Percentiles rank a stretch among this genome's conserved stretches.
These are phyloP conservation scores for Sanghuangporus weigelae DNA, from an alignment of 1,284 basidiomycete species.

Conservation along the genomic window DNA sequence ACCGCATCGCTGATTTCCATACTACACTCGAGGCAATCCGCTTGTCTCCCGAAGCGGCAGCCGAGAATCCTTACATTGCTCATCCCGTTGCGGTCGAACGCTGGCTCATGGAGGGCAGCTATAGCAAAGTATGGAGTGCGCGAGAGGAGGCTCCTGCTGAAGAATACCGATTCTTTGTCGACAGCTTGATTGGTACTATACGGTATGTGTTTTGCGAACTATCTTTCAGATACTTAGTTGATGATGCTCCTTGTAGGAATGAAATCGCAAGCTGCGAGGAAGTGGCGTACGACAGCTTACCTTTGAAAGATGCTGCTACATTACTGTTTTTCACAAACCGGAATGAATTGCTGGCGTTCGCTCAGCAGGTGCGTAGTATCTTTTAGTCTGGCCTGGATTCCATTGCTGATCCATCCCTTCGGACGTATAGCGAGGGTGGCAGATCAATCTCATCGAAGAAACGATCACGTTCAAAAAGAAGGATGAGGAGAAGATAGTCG, in stretches of 20 bases:
- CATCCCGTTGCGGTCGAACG: slow-evolving; percentile 90
- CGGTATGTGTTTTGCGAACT: slow-evolving; percentile 42
- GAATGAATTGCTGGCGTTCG: slow-evolving; percentile 74
- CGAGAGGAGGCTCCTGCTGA: slow-evolving; percentile 82
- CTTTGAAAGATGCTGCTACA: slow-evolving; percentile 83
- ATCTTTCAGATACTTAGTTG: background rate
- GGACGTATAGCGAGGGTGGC: slow-evolving; percentile 59
- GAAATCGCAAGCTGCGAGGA: slow-evolving; percentile 95
- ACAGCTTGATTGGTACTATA: slow-evolving; percentile 90
- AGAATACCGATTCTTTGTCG: slow-evolving; percentile 89
- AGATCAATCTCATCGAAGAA: slow-evolving; percentile 56
- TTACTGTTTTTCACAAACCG: slow-evolving; percentile 82
- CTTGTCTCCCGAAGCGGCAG: slow-evolving; percentile 65
- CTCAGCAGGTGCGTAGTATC: slow-evolving; percentile 52
- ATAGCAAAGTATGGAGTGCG: slow-evolving; percentile 97
- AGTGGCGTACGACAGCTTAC: slow-evolving; percentile 82
- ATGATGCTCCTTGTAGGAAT: slow-evolving; percentile 46
- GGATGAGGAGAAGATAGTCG: slow-evolving; percentile 72
- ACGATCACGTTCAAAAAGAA: slow-evolving; percentile 65
- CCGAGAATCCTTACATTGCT: slow-evolving; percentile 73
- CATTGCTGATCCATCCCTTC: background rate
- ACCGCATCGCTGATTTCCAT: slow-evolving; percentile 97
- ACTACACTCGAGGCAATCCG: slow-evolving; percentile 97
- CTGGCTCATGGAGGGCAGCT: slow-evolving; percentile 99
- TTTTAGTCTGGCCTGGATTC: slow-evolving; percentile 8